Evolutionary conservation across 2,329 filamentous ascomycete species (phyloP), one percentile per base, ranked within the genome.

Genomic region (Pseudofabraea citricarpa): DNA sequence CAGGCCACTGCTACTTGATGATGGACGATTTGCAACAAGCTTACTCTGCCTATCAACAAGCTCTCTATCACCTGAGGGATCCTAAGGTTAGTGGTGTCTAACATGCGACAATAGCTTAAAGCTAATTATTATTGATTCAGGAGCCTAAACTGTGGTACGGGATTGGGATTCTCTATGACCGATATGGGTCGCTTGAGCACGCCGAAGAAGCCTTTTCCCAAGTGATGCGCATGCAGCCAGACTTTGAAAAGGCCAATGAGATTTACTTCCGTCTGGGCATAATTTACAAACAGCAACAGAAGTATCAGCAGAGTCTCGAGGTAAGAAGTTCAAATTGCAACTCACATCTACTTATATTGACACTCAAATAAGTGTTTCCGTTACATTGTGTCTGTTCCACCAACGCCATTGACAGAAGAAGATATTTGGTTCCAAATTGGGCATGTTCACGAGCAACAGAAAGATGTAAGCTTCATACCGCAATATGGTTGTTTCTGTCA

Each of bases 391-490:
- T 85, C 80, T 54, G 90, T 95, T 41, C 91, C 93, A 21, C 93
- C 93, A 3, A 83, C 88, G 4, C 93, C 93, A 2, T 67, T 98
- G 56, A 96, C 90, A 0, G 90, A 97, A 64, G 91, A 97, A 65
- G 93, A 98, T 57, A 98, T 98, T 48, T 97, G 91, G 91, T 98
- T 98, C 72, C 93, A 98, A 66, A 97, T 98, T 60, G 93, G 93
- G 20, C 93, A 98, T 64, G 93, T 98, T 39, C 90, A 98, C 59
- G 93, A 98, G 63, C 93, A 97, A 60, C 91, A 97, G 66, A 97
- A 97, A 75, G 93, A 98, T 60, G 90, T 95, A 74, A 70, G 89
- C 75, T 33, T 27, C 41, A 31, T 38, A 32, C 41, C 13, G 36
- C n/a, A 7, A 27, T 39, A 38, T 22, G 43, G n/a, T n/a, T n/a